Evolutionary conservation across 352 stramenopile genomes (phyloP).

Genomic region (Phytopythium litorale): DNA sequence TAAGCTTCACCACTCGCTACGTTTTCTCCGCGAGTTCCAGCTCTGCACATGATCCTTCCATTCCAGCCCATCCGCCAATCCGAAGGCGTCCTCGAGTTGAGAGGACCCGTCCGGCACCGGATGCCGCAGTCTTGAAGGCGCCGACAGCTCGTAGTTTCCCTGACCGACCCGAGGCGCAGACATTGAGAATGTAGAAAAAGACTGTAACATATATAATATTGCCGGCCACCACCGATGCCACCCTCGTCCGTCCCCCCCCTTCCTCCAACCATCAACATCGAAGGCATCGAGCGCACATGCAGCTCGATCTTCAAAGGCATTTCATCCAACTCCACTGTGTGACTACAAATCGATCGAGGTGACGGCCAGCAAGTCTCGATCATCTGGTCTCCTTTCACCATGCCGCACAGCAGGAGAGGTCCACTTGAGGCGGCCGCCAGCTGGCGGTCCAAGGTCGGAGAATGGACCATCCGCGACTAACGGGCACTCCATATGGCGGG

Average conservation of each 20-base stretch:
- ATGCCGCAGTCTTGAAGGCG: not conserved
- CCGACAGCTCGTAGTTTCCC: not conserved
- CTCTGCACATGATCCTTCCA: not conserved
- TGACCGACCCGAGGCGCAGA: not conserved
- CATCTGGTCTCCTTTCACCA: constrained; percentile 5
- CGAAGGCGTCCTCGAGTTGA: not conserved
- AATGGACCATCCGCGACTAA: constrained; percentile 9
- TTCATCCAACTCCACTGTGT: too few species aligned
- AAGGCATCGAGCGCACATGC: too few species aligned
- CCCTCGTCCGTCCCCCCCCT: not conserved
- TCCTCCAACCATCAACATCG: too few species aligned
- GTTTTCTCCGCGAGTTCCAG: not conserved
- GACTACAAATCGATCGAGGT: not conserved
- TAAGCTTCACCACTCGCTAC: constrained; percentile 12
- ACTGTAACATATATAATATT: constrained; percentile 67
- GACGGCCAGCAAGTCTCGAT: not conserved
- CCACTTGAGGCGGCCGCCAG: constrained; percentile 15
- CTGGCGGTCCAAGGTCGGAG: constrained; percentile 29
- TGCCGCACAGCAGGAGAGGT: not conserved
- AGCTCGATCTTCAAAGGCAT: too few species aligned
- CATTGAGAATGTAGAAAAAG: constrained; percentile 23
- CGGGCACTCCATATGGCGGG: constrained; percentile 18
- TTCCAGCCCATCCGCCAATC: not conserved
- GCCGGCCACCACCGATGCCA: constrained; percentile 9
- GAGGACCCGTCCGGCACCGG: not conserved